Base-by-base conservation (phyloP, 192 early-diverging fungal species). In the Gorgonomyces haynaldii region DNA sequence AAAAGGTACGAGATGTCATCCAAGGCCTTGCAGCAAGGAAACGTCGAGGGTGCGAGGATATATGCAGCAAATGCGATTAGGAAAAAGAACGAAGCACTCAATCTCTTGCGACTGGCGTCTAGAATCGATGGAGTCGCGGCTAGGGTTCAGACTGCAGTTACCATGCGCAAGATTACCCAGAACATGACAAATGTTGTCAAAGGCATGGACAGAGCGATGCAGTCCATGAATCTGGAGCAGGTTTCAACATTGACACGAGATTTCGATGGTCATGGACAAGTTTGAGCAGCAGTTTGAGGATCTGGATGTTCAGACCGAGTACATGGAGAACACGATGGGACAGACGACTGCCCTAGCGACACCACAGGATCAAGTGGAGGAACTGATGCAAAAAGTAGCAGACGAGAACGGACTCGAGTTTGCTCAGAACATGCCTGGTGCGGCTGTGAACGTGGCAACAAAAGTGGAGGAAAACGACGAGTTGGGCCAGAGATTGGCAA, bases 251-350 rank as follows among this genome's bases (percentile, higher is more conserved):
- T 59, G 0, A 16, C 56, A 53, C 0, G 49, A 90, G 82, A 94
- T 98, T 36, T 88, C 90, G 1, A 65, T 82, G 76, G 82, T 95
- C n/a, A 98, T 98, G 92, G 96, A 96, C 67, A 89, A 85, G 55
- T 96, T 98, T 54, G 92, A 98, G 60, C 66, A 64, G 7, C 92
- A 95, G 65, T 93, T 95, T 61, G 96, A 98, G 54, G 86, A 98
- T 62, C 60, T 98, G 28, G 92, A 98, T 65, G 88, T 98, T 30
- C 91, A 96, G 65, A 89, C 96, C 7, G 72, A 83, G 53, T 95
- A 93, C 65, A 95, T 98, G 92, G 92, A 96, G 58, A 81, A 74
- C 16, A 72, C 89, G 4, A 96, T 98, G 78, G 81, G 80, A 16
- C 80, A 83, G 19, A 82, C 89, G 17, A 91, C 89, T 1, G 75